Base-by-base conservation (phyloP, 768 basidiomycete species). In the Cyathus striatus region DNA sequence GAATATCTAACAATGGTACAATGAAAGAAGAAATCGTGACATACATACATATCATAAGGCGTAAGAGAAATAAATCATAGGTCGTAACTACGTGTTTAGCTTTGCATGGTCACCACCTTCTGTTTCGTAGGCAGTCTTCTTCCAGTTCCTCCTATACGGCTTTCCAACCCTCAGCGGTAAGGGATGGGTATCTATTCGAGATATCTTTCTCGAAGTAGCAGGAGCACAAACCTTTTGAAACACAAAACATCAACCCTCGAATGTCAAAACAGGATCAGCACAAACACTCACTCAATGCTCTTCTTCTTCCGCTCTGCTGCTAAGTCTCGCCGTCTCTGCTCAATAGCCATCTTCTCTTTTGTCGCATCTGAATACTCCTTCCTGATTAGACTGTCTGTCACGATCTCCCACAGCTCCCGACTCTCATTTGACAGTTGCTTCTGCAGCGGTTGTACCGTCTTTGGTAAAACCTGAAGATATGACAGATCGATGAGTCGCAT, bases 351-450 rank as follows among this genome's bases (percentile, higher is more conserved):
- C 73, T 99, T 99, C 68, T 86, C 79, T 70, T 75, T 87, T 44
- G 91, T 97, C 41, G 96, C 96, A 32, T 94, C 90, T 18, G 78
- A 74, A 64, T 78, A 99, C 57, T 94, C 88, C 75, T 96, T 98
- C 57, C 67, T 75, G 34, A 88, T 38, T 44, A 98, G 63, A 45
- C 76, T 69, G 35, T 65, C 72, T 40, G 94, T 95, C 17, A 97
- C 89, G 41, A 60, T 75, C 44, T 86, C 81, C 96, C 96, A 98
- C 42, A 98, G 61, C 67, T 78, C 80, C 45, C 92, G 70, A 48
- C 91, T 94, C 69, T 98, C 96, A 43, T 74, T 66, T 5, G 79
- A 74, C 13, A 81, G 72, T 60, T 98, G 96, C 59, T 76, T 76
- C 51, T 81, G 77, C 40, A 98, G 52, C 10, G 95, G n/a, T n/a